Evolutionary conservation across 192 early-diverging fungal species (phyloP), one percentile per base, ranked within the genome.

Genomic region (Coemansia sp.): DNA sequence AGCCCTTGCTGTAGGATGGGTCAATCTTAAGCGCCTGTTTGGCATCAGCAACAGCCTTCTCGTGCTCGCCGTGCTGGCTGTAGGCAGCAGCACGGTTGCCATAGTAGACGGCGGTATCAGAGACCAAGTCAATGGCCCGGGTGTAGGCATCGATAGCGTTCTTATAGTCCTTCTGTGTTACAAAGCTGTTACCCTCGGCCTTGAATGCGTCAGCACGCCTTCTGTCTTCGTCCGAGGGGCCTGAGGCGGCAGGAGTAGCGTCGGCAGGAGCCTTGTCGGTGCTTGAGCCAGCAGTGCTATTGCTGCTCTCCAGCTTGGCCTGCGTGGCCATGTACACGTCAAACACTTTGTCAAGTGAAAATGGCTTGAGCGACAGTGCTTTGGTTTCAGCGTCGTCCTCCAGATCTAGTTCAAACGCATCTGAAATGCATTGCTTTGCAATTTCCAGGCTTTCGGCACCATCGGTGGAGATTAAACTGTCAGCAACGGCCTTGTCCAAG

Each of bases 71-170:
- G 62, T 84, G 83, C 82, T 96, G 94, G 68, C 88, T 93, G 78
- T 95, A 89, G 2, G 97, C 96, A 31, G 97, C 97, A 34, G 97
- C 94, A 89, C 96, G 85, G 86, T 99, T 99, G 14, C 92, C 89
- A 68, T 91, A 97, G 84, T 93, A 99, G n/a, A 99, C 91, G 22
- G 96, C 93, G 66, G 94, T 94, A 59, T 83, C 83, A 10, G 67
- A 57, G 66, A 96, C 89, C 20, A 95, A 75, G 38, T 75, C 88
- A 64, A 99, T 97, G 47, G 97, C 97, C 72, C 93, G 85, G 40
- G 90, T 88, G 84, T 99, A 99, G 12, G 92, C 79, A 34, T 82
- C 81, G 61, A 97, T 91, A 57, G 97, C 96, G 68, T 89, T 87
- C 14, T 83, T 71, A 62, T 89, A 97, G 42, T 98, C 86, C 71